Evolutionary conservation across 78 protist species (phyloP), one percentile per base, ranked within the genome.

Genomic region (Cavenderia fasciculata): DNA sequence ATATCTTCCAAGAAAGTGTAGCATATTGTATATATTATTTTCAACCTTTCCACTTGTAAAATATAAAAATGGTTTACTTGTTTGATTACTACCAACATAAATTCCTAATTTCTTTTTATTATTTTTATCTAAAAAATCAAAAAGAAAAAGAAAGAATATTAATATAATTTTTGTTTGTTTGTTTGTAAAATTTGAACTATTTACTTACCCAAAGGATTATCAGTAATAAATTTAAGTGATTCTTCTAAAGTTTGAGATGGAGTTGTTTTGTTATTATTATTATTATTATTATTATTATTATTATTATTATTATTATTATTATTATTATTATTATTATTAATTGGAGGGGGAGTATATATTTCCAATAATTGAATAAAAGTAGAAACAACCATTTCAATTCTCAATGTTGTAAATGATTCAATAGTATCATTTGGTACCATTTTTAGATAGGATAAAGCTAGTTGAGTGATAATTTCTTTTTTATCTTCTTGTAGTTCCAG

Each of bases 171-270:
- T n/a, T n/a, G n/a, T n/a, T n/a, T n/a, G n/a, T n/a, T n/a, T n/a
- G n/a, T n/a, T n/a, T n/a, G n/a, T n/a, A n/a, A n/a, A n/a, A n/a
- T n/a, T n/a, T n/a, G n/a, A n/a, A n/a, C n/a, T n/a, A n/a, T n/a
- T 29, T 49, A 71, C 61, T 27, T 72, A 72, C 65, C 72, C 31
- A 75, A 61, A 23, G 71, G 78, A 57, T 56, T 68, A 40, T 82
- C 78, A 31, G 46, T 19, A 12, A 82, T 57, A 38, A 82, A 40
- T 43, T 57, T 65, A 21, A 82, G 33, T 14, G 78, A 40, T 0
- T 65, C 76, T 36, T 82, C 72, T 23, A 65, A 40, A 19, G 66
- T 34, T 21, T 2, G 16, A 21, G 69, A 21, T 49, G 18, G n/a
- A 46, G 59, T 65, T 16, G 27, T 46, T 3, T 23, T 21, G 33